These are phyloP conservation scores for Asterophora parasitica DNA, from an alignment of 768 basidiomycete genomes.

Conservation along the genomic window DNA sequence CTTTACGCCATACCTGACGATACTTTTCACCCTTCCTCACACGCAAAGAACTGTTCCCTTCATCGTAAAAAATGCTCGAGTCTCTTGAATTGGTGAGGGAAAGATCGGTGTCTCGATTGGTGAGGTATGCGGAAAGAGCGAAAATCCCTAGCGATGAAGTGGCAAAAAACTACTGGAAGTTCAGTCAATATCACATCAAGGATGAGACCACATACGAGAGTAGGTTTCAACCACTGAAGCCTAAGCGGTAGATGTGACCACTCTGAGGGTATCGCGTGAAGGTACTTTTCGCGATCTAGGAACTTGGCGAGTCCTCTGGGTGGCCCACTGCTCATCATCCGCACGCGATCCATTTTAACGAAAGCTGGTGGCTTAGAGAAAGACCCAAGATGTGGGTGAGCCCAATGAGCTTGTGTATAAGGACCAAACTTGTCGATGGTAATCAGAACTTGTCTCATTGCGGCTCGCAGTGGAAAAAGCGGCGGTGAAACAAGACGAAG, in stretches of 20 bases:
- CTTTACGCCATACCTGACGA: background rate
- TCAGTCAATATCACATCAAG: background rate
- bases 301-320: background rate
- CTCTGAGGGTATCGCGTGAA: slow-evolving; percentile 5
- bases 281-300: slow-evolving; percentile 8
- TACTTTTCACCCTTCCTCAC: background rate
- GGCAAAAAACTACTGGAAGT: slow-evolving; percentile 5
- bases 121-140: slow-evolving; percentile 2
- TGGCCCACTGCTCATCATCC: background rate
- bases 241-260: slow-evolving; percentile 10
- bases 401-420: no score
- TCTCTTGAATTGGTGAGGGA: background rate
- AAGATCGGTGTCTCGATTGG: slow-evolving; percentile 5
- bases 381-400: no score
- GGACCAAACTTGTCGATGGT: no score
- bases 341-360: background rate
- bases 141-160: slow-evolving; percentile 3
- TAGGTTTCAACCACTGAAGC: slow-evolving; percentile 7
- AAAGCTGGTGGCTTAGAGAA: no score
- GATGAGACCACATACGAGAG: background rate
- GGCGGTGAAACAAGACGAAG: no score
- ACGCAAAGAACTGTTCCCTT: background rate
- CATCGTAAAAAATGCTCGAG: background rate
- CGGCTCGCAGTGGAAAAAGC: no score
- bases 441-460: no score